These are phyloP conservation scores for Aspergillus quadricinctus DNA, from an alignment of 2,329 filamentous ascomycete genomes.

Conservation along the genomic window DNA sequence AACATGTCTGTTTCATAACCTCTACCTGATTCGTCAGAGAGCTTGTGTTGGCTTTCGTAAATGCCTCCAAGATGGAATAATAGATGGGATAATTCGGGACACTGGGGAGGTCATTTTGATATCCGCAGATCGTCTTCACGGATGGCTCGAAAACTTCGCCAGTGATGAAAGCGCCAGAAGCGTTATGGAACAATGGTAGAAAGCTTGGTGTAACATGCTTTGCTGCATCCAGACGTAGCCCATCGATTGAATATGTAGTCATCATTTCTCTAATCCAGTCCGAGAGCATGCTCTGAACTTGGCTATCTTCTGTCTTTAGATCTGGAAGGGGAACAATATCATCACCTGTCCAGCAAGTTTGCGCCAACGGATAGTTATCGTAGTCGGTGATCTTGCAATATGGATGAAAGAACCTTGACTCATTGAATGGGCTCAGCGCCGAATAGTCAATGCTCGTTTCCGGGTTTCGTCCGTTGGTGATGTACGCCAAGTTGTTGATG, in stretches of 20 bases:
- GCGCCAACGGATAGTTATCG: slow-evolving; percentile 30
- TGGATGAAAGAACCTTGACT: slow-evolving; percentile 22
- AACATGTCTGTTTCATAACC: slow-evolving; percentile 23
- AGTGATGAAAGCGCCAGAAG: slow-evolving; percentile 41
- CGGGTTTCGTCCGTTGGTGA: slow-evolving; percentile 24
- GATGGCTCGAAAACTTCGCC: slow-evolving; percentile 44
- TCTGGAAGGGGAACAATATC: slow-evolving; percentile 44
- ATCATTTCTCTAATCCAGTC: slow-evolving; percentile 41
- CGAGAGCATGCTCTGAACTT: slow-evolving; percentile 39
- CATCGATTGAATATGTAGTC: slow-evolving; percentile 46
- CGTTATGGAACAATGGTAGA: slow-evolving; percentile 34
- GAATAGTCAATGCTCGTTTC: slow-evolving; percentile 22
- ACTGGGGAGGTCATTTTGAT: slow-evolving; percentile 40
- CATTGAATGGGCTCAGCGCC: slow-evolving; percentile 24
- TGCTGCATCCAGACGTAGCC: slow-evolving; percentile 49
- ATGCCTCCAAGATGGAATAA: slow-evolving; percentile 31
- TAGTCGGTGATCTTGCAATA: slow-evolving; percentile 32
- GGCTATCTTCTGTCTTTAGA: slow-evolving; percentile 41
- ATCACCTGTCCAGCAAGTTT: slow-evolving; percentile 51
- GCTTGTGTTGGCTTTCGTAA: slow-evolving; percentile 28
- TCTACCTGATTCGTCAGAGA: slow-evolving; percentile 23
- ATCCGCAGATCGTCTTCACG: slow-evolving; percentile 35
- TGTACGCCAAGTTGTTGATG: slow-evolving; percentile 45
- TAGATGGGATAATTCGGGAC: slow-evolving; percentile 47
- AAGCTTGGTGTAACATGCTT: slow-evolving; percentile 44